phyloP scores from a whole-genome alignment of 1,139 yeast species.

The Hemisphaericaspora subhashii region DNA sequence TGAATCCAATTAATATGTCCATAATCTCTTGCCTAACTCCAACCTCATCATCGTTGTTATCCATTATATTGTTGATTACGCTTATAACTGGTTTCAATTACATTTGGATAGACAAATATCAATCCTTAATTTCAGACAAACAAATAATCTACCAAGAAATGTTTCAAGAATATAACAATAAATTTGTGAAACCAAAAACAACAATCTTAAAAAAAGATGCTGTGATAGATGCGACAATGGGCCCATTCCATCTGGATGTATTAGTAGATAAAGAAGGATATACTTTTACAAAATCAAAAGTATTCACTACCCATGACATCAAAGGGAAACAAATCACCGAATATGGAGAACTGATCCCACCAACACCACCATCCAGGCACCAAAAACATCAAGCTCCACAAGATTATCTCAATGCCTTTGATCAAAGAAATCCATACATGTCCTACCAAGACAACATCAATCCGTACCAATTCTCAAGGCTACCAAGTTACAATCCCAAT shows the following conservation, averaged over 20 bases:
- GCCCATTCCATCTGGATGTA: constrained; percentile 32
- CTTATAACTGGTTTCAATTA: constrained; percentile 39
- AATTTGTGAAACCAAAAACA: constrained; percentile 63
- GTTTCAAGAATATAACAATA: constrained; percentile 61
- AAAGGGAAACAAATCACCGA: constrained; percentile 33
- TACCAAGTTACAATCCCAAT: too few species aligned
- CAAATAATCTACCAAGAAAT: constrained; percentile 61
- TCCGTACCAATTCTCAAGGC: not conserved
- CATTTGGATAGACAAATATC: constrained; percentile 45
- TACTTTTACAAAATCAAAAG: constrained; percentile 36
- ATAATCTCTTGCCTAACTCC: constrained; percentile 34
- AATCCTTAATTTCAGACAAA: constrained; percentile 55
- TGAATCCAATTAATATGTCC: constrained; percentile 56
- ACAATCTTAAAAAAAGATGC: constrained; percentile 60
- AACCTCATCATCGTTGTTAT: constrained; percentile 37
- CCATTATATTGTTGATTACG: constrained; percentile 33
- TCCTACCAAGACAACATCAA: not conserved
- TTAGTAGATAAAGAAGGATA: constrained; percentile 31
- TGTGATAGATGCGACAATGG: constrained; percentile 59
- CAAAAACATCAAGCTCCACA: too few species aligned
- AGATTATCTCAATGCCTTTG: too few species aligned
- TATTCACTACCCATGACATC: constrained; percentile 48
- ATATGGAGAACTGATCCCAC: constrained; percentile 9
- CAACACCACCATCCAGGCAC: not conserved
- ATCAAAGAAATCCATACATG: not conserved